These are phyloP conservation scores for Mycosphaerella arachidis DNA, from an alignment of 2,329 filamentous ascomycete species.

Conservation along the genomic window DNA sequence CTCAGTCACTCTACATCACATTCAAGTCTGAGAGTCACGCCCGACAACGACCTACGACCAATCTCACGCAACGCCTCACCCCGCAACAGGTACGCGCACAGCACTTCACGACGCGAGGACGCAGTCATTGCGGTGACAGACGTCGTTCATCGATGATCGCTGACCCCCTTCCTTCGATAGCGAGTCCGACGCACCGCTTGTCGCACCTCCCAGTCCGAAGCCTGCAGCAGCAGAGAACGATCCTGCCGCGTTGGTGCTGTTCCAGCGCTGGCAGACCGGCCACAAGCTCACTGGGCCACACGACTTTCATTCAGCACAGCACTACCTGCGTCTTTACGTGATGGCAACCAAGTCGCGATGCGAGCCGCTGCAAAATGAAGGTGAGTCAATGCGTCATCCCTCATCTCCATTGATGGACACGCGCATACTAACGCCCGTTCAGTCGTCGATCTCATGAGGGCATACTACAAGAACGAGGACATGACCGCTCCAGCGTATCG, in stretches of 20 bases:
- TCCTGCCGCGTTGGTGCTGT: slow-evolving; percentile 23
- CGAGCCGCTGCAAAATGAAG: slow-evolving; percentile 30
- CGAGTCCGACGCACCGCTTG: neutral
- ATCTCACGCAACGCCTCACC: neutral
- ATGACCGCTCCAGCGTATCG: slow-evolving; percentile 36
- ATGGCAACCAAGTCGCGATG: slow-evolving; percentile 27
- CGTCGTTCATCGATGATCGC: no score
- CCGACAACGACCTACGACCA: neutral
- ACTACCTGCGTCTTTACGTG: slow-evolving; percentile 34
- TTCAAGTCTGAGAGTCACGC: neutral
- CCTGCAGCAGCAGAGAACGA: neutral
- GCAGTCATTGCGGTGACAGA: no score
- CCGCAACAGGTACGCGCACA: neutral
- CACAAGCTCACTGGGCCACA: slow-evolving; percentile 27
- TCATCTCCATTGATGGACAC: neutral
- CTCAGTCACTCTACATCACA: neutral
- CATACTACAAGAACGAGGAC: slow-evolving; percentile 30
- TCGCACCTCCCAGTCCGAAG: neutral
- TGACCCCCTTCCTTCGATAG: neutral
- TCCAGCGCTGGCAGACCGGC: slow-evolving; percentile 29
- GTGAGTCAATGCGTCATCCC: slow-evolving; percentile 10
- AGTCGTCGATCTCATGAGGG: slow-evolving; percentile 33
- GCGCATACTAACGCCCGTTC: neutral
- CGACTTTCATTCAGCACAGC: slow-evolving; percentile 34
- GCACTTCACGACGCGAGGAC: neutral